Conservation (phyloP, 176 grass and related monocot species). For the Hyparrhenia diplandra region DNA sequence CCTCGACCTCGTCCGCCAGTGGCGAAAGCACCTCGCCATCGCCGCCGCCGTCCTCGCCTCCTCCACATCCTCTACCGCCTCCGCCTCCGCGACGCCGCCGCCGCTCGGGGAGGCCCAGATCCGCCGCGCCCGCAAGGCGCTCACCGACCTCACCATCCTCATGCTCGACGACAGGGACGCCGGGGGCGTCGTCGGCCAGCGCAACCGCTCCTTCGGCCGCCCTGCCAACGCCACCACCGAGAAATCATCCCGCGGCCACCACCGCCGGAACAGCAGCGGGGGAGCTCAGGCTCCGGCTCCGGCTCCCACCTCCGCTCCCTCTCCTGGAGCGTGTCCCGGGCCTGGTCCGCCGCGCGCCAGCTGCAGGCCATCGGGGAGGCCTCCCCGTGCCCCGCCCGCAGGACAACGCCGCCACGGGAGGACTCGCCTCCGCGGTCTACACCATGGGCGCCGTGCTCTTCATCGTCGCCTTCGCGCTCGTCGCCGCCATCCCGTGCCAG, state of each 20-base stretch:
- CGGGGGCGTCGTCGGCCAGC: conserved; percentile 40
- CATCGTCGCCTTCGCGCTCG: conserved; percentile 59
- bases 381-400: conserved; percentile 53
- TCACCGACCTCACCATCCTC: conserved; percentile 89
- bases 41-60: background rate
- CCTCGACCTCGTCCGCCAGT: conserved; percentile 73
- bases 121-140: conserved; percentile 79
- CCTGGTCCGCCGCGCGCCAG: conserved; percentile 91
- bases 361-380: conserved; percentile 75
- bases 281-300: conserved; percentile 40
- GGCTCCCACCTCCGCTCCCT: conserved; percentile 59
- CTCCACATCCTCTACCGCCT: background rate
- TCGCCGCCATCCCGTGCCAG: conserved; percentile 84
- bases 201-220: conserved; percentile 81
- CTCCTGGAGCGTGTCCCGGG: conserved; percentile 90
- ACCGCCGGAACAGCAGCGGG: conserved; percentile 67
- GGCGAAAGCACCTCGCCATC: conserved; percentile 72
- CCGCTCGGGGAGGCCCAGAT: conserved; percentile 71
- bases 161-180: conserved; percentile 88
- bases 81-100: background rate
- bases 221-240: background rate
- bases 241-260: conserved; percentile 23
- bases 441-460: conserved; percentile 68
- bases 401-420: conserved; percentile 48
- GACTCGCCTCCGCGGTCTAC: conserved; percentile 54